phyloP scores from a whole-genome alignment of 2,329 filamentous ascomycete genomes.

The Fusarium anguioides region DNA sequence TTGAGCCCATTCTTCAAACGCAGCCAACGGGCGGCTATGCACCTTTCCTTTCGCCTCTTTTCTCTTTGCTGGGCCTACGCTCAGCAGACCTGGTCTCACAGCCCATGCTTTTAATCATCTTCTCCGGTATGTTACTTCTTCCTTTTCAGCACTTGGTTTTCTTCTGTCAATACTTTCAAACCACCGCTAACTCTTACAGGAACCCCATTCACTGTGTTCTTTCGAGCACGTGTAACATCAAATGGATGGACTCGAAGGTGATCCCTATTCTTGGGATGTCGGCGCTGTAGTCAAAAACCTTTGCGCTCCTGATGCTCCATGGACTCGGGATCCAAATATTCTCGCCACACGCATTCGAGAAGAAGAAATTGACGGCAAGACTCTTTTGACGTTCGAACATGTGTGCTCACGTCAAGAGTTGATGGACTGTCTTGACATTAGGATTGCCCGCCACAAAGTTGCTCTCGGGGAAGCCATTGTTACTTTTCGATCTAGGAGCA shows the following conservation, averaged over 20 bases:
- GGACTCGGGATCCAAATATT: constrained; percentile 58
- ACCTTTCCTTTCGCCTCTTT: constrained; percentile 2
- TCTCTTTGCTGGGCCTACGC: constrained; percentile 27
- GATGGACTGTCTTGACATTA: constrained; percentile 66
- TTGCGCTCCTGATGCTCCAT: constrained; percentile 64
- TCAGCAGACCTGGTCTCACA: constrained; percentile 16
- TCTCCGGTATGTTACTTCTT: background rate
- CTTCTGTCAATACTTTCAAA: background rate
- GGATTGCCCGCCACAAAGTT: constrained; percentile 66
- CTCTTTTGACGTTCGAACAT: constrained; percentile 68
- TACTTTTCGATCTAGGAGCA: constrained; percentile 64
- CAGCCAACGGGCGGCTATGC: constrained; percentile 36
- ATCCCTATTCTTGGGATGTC: constrained; percentile 81
- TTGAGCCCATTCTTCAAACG: background rate
- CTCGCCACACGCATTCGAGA: constrained; percentile 69
- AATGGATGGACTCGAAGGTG: constrained; percentile 53
- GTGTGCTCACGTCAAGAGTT: constrained; percentile 62
- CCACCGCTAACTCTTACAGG: constrained; percentile 7
- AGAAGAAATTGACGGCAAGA: constrained; percentile 73
- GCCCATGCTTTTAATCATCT: constrained; percentile 25
- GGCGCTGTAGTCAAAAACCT: constrained; percentile 75
- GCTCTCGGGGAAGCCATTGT: constrained; percentile 68
- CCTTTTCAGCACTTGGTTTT: background rate
- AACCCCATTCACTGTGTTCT: constrained; percentile 1
- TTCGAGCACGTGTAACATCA: constrained; percentile 4